Conservation (phyloP, 768 basidiomycete genomes). For the Epithele typhae region DNA sequence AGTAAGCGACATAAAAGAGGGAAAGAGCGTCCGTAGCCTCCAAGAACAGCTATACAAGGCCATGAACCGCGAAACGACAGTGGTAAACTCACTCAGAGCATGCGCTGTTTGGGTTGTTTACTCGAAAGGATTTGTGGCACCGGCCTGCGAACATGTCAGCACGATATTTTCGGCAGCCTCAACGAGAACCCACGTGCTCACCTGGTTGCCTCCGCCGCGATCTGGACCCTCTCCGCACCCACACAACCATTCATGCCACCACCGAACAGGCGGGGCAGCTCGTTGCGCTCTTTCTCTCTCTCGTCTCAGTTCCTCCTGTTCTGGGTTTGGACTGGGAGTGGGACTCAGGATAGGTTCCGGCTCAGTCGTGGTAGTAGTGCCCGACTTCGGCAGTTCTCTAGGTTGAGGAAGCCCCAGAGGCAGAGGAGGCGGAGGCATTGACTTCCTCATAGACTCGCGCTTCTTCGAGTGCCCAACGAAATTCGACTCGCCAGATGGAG, state of each 20-base stretch:
- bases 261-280: conserved; percentile 35
- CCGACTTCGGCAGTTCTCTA: conserved; percentile 43
- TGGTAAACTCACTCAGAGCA: too few species aligned
- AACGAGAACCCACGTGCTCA: too few species aligned
- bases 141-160: too few species aligned
- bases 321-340: conserved; percentile 24
- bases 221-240: conserved; percentile 74
- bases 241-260: conserved; percentile 89
- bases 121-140: too few species aligned
- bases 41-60: too few species aligned
- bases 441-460: conserved; percentile 1
- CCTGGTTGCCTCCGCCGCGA: conserved; percentile 70
- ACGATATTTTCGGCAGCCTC: too few species aligned
- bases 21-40: too few species aligned
- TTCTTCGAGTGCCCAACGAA: too few species aligned
- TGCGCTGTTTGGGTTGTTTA: too few species aligned
- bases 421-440: conserved; percentile 35
- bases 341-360: conserved; percentile 32
- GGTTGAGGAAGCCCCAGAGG: conserved; percentile 63
- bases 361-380: conserved; percentile 30
- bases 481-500: too few species aligned
- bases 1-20: too few species aligned
- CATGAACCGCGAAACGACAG: too few species aligned
- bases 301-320: conserved; percentile 28
- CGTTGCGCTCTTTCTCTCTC: neutral